Base-by-base conservation (phyloP, 306 rosid genomes). In the Coriaria nepalensis region DNA sequence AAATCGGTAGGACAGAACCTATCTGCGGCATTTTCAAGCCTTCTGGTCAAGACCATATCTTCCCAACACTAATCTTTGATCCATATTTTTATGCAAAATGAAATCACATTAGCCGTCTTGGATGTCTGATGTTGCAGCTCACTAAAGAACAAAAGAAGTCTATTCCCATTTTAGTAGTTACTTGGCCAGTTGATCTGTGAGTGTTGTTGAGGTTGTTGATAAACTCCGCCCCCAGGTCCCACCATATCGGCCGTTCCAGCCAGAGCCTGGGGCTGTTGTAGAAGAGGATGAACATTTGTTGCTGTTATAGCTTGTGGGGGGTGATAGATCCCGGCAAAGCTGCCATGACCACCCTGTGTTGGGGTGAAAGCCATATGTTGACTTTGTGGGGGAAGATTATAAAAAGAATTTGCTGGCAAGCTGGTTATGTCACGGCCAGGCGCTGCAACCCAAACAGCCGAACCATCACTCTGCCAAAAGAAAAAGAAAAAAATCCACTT, bases 171-270 rank as follows among this genome's bases (percentile, higher is more conserved):
- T 79, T 80, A 83, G 70, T 90, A 85, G 77, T 90, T 90, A 68
- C 72, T 79, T 4, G 95, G 94, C 95, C 98, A 90, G 71, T 90
- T 85, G 43, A 81, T 77, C 51, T 81, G 98, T 2, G 95, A 51
- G 58, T 90, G 95, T 68, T 90, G 95, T 68, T 90, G 98, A 58
- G 92, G 75, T 59, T 79, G 92, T 65, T 84, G 98, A 68, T 90
- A 90, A 69, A 81, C 87, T 61, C 65, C 70, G 6, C 95, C 95
- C 45, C 95, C 95, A 0, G 85, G 87, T 68, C 98, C 98, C 49
- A 68, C 94, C 82, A 86, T 77, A 68, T 90, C 98, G 50, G 82
- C 94, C 47, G 79, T 78, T 70, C 94, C 98, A 11, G 87, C 87
- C 80, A 90, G 76, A 50, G 97, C 63, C 66, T 85, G 98, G 35